These are phyloP conservation scores for Mortierella sp. DNA, from an alignment of 371 early-diverging fungal genomes.

Conservation along the genomic window DNA sequence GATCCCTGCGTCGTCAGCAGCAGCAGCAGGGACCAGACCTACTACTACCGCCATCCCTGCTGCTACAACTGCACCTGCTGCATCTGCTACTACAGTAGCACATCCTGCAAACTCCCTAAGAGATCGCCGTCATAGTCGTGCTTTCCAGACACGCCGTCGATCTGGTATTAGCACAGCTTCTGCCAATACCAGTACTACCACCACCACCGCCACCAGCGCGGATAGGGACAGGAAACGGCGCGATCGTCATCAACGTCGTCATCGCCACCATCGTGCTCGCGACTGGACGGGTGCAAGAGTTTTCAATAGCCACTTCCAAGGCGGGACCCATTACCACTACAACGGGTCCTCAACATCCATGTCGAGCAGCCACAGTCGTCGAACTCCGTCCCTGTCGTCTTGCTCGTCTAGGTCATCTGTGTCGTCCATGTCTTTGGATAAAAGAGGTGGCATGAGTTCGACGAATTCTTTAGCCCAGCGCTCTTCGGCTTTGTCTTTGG, in stretches of 20 bases:
- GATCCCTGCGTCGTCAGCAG: neutral
- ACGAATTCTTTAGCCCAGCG: too few relatives aligned
- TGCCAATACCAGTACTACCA: too few relatives aligned
- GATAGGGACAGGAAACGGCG: neutral
- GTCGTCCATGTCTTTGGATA: neutral
- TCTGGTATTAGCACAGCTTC: too few relatives aligned
- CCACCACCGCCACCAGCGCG: neutral
- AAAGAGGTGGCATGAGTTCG: neutral
- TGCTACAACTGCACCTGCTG: neutral
- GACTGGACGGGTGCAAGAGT: too few relatives aligned
- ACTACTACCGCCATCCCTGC: neutral
- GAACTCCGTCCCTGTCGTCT: neutral
- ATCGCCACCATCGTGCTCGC: too few relatives aligned
- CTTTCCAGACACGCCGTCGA: too few relatives aligned
- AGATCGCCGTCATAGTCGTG: too few relatives aligned
- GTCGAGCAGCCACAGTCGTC: neutral
- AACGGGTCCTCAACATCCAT: neutral
- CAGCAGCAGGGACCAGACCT: neutral
- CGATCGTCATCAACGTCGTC: neutral
- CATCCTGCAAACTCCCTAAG: neutral
- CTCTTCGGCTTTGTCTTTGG: neutral
- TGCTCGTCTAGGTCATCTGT: neutral
- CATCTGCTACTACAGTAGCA: too few relatives aligned
- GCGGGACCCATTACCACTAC: constrained; percentile 26
- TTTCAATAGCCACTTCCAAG: constrained; percentile 17